phyloP scores from a whole-genome alignment of 768 basidiomycete genomes.

The Lanmaoa pseudosensibilis region DNA sequence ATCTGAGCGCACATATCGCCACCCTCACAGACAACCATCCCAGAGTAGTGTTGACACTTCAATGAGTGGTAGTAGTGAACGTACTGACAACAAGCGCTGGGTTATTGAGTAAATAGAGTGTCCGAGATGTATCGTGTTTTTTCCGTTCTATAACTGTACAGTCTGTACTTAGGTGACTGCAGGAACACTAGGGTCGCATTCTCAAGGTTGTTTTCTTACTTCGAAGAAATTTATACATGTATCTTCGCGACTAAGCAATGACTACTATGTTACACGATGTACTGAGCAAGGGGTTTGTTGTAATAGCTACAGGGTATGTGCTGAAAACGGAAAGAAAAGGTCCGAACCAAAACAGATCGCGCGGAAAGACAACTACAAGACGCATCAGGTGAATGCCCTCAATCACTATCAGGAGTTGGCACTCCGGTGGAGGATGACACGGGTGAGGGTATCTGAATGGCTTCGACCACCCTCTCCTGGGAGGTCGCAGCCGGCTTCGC shows the following conservation, averaged over 20 bases:
- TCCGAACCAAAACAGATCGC: background rate
- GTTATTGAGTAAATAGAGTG: conserved; percentile 24
- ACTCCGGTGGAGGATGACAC: conserved; percentile 42
- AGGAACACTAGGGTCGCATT: background rate
- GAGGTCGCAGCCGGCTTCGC: conserved; percentile 57
- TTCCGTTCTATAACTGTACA: background rate
- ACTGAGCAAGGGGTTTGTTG: background rate
- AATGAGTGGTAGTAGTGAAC: conserved; percentile 6
- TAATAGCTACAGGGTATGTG: conserved; percentile 20
- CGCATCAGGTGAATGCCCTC: background rate
- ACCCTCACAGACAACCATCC: conserved; percentile 12
- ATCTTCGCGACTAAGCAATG: background rate
- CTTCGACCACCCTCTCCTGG: conserved; percentile 61
- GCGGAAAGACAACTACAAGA: background rate
- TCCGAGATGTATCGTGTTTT: background rate
- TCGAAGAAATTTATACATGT: background rate
- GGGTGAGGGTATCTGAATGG: conserved; percentile 53
- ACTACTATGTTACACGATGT: conserved; percentile 10
- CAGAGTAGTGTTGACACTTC: conserved; percentile 5
- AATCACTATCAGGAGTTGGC: conserved; percentile 31
- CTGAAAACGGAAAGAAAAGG: background rate
- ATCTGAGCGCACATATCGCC: conserved; percentile 28
- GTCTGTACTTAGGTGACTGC: no score
- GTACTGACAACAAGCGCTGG: conserved; percentile 24
- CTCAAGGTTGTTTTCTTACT: background rate